These are phyloP conservation scores for Calonectria pseudoreteaudii DNA, from an alignment of 2,329 filamentous ascomycete species.

Conservation along the genomic window DNA sequence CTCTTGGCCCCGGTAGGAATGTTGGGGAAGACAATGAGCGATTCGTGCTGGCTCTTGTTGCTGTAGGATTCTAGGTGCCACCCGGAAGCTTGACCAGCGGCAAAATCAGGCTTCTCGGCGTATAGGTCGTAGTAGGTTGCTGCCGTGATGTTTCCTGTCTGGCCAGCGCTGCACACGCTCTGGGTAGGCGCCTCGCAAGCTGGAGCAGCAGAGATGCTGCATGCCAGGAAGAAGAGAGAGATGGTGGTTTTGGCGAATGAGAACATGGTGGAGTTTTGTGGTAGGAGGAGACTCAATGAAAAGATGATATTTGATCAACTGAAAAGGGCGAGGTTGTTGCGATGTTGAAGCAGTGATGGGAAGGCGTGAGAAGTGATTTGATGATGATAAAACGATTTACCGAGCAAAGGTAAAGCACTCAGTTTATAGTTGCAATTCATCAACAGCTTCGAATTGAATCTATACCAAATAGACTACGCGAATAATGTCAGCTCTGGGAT, in stretches of 20 bases:
- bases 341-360: background rate
- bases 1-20: background rate
- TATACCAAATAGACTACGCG: background rate
- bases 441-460: background rate
- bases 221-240: background rate
- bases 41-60: background rate
- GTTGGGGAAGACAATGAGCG: background rate
- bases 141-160: background rate
- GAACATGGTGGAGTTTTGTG: background rate
- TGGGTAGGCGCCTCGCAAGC: background rate
- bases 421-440: background rate
- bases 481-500: background rate
- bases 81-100: background rate
- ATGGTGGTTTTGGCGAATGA: background rate
- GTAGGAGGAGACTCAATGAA: background rate
- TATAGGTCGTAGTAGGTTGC: background rate
- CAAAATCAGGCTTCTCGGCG: background rate
- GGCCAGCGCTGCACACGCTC: background rate
- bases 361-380: background rate
- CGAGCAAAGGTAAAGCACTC: background rate
- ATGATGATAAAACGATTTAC: background rate
- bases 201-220: background rate
- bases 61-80: background rate
- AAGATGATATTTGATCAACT: background rate
- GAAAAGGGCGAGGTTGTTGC: background rate